Conservation (phyloP, 345 rosid genomes). For the Euclidium syriacum region DNA sequence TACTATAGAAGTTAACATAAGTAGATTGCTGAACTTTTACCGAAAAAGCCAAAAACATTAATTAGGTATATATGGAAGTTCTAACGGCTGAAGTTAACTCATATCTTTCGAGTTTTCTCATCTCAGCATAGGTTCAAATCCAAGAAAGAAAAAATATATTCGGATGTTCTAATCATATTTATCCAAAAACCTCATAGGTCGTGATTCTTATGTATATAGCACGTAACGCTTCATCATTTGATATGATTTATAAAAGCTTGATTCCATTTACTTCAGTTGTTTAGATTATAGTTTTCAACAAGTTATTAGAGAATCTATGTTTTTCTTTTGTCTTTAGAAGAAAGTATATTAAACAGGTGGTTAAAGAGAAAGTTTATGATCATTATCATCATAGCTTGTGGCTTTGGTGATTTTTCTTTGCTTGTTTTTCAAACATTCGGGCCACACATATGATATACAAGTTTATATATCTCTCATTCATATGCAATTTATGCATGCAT, state of each 20-base stretch:
- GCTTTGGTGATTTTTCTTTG: conserved; percentile 37
- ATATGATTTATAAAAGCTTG: conserved; percentile 15
- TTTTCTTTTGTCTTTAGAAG: conserved; percentile 8
- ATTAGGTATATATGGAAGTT: not conserved
- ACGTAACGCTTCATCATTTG: conserved; percentile 20
- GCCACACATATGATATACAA: conserved; percentile 39
- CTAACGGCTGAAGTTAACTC: not conserved
- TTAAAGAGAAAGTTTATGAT: conserved; percentile 52
- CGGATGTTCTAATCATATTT: too few relatives aligned
- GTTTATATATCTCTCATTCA: not conserved
- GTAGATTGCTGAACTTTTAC: not conserved
- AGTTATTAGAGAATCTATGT: conserved; percentile 28
- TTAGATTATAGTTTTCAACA: conserved; percentile 12
- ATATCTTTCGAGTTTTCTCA: not conserved
- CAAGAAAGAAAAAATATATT: too few relatives aligned
- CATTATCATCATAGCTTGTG: conserved; percentile 30
- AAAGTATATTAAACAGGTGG: conserved; percentile 35
- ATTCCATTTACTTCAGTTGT: conserved; percentile 8
- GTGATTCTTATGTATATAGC: conserved; percentile 10
- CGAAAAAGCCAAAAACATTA: not conserved
- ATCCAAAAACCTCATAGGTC: too few relatives aligned
- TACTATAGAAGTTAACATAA: not conserved
- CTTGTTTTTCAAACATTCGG: conserved; percentile 76
- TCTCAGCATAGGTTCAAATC: too few relatives aligned
- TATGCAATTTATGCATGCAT: conserved; percentile 26